Evolutionary conservation across 1,139 yeast genomes (phyloP).

Genomic region (Geotrichum phurueaensis): DNA sequence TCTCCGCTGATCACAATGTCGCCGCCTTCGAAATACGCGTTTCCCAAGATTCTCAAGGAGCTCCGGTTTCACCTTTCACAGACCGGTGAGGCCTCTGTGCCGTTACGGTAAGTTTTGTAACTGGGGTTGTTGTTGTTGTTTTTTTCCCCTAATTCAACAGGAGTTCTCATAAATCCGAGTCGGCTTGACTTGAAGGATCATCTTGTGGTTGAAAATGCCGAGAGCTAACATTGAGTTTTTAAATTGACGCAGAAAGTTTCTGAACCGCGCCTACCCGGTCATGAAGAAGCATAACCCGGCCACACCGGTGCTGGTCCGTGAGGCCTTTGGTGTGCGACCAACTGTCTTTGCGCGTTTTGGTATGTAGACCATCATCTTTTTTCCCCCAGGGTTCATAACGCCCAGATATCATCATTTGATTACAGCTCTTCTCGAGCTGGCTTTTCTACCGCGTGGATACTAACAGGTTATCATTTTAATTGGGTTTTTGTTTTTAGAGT

Average conservation of each 20-base stretch:
- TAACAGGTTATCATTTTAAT: background rate
- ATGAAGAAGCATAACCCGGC: slow-evolving; percentile 52
- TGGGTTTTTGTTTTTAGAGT: slow-evolving; percentile 20
- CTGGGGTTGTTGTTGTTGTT: no score
- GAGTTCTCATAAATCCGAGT: background rate
- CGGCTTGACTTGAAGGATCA: background rate
- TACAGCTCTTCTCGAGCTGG: no score
- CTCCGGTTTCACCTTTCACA: slow-evolving; percentile 75
- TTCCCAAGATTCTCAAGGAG: slow-evolving; percentile 64
- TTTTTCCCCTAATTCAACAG: no score
- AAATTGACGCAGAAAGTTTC: slow-evolving; percentile 42
- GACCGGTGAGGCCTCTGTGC: slow-evolving; percentile 61
- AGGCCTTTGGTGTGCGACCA: slow-evolving; percentile 66
- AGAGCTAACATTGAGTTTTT: background rate
- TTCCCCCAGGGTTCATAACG: no score
- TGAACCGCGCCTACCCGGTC: slow-evolving; percentile 53
- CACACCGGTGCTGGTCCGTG: slow-evolving; percentile 69
- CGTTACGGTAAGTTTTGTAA: slow-evolving; percentile 42
- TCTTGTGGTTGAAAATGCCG: background rate
- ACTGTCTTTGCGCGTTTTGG: slow-evolving; percentile 64
- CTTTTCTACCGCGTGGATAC: no score
- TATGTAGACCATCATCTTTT: slow-evolving; percentile 21
- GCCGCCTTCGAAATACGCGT: slow-evolving; percentile 42
- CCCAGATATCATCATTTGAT: no score
- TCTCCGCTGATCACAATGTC: background rate